Evolutionary conservation across 108 stramenopile species (phyloP), one percentile per base, ranked within the genome.

Genomic region (Conticribra weissflogii): DNA sequence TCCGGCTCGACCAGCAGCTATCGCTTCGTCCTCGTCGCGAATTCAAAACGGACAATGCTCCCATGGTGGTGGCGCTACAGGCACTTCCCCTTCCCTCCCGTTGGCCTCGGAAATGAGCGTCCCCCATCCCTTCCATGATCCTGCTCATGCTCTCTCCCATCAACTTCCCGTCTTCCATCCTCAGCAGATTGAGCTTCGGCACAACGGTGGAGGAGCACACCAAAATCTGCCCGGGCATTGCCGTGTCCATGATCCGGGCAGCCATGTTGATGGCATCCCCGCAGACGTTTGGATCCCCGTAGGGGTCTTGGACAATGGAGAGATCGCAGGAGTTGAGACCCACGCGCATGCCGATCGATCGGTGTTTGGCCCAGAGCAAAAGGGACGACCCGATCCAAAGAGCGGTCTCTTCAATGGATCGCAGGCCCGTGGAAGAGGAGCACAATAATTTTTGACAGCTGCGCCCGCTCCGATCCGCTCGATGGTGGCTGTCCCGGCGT

Each of bases 231-330:
- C 62, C 63, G 19, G 67, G 50, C 34, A 28, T 23, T 2, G 74
- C 74, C 14, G 68, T 69, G 44, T 75, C 74, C 63, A 64, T 66
- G 12, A 75, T 75, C 16, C 74, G 58, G 15, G 54, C 41, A 0
- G 63, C 63, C 66, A 75, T 52, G 24, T 75, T 66, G n/a, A 75
- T 75, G 18, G 74, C 62, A 46, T 75, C 74, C 0, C 74, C 74
- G 32, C 62, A 64, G 9, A 75, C 74, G 18, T 64, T 66, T 5
- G 74, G 68, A 60, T 68, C 74, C 3, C 74, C 74, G 22, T 75
- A 75, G 8, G 63, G 63, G 22, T 75, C 74, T 29, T 66, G 52
- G 7, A 75, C 67, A 4, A 69, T 48, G 31, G 24, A 17, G 23
- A 75, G 19, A 28, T 69, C 60, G 9, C 74, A 67, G 1, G 63